A percentile compares a stretch with the other conserved stretches of the same genome.
These are phyloP conservation scores for Asterophora parasitica DNA, from an alignment of 768 basidiomycete genomes.

Conservation along the genomic window DNA sequence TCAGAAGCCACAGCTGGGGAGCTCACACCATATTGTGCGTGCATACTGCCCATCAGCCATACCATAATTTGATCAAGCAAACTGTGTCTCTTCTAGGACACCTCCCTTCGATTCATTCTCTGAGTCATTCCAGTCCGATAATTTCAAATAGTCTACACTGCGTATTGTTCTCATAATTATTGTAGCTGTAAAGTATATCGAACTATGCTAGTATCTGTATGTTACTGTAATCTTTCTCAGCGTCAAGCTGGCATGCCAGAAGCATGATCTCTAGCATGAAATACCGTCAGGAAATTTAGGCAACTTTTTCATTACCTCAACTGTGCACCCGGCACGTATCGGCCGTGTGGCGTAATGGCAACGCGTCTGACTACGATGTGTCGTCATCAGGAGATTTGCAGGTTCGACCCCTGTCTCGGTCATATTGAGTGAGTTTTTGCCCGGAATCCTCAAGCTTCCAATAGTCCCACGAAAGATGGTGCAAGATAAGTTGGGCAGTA, in stretches of 20 bases:
- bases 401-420: neutral
- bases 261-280: no score
- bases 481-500: no score
- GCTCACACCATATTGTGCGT: conserved; percentile 63
- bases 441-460: no score
- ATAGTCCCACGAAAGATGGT: no score
- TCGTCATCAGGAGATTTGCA: neutral
- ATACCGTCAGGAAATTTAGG: no score
- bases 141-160: no score
- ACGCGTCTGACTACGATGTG: neutral
- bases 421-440: neutral
- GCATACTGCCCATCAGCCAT: neutral
- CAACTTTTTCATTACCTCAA: no score
- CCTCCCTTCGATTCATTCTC: conserved; percentile 27
- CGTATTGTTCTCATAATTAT: no score
- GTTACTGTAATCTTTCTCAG: no score
- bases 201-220: no score
- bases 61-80: neutral
- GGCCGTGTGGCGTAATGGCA: neutral
- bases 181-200: no score
- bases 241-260: no score
- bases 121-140: neutral
- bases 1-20: conserved; percentile 71
- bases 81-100: conserved; percentile 25
- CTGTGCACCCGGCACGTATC: neutral